phyloP scores from a whole-genome alignment of 2,329 filamentous ascomycete genomes.

The Periglandula ipomoeae region DNA sequence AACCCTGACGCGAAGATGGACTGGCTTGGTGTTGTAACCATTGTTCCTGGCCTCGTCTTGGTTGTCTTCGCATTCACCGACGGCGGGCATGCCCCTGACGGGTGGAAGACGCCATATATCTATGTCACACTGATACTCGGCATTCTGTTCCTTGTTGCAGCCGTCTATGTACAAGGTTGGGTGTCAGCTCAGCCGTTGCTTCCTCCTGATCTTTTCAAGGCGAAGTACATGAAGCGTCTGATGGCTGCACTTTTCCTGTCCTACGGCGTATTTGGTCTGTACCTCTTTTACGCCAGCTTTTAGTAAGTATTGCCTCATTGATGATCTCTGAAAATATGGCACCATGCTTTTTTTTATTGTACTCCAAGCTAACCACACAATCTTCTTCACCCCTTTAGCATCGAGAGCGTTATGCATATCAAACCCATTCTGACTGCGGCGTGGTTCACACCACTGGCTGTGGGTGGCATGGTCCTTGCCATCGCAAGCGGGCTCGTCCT shows the following conservation, averaged over 20 bases:
- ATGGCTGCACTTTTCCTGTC: slow-evolving; percentile 52
- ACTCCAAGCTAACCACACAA: background rate
- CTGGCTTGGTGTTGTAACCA: slow-evolving; percentile 52
- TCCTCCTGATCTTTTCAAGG: slow-evolving; percentile 58
- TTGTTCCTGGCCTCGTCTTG: slow-evolving; percentile 56
- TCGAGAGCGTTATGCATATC: slow-evolving; percentile 50
- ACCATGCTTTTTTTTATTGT: background rate
- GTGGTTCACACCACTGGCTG: slow-evolving; percentile 59
- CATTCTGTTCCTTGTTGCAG: slow-evolving; percentile 44
- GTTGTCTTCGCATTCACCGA: slow-evolving; percentile 70
- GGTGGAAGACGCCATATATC: slow-evolving; percentile 69
- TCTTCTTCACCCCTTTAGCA: slow-evolving; percentile 27
- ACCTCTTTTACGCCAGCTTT: slow-evolving; percentile 59
- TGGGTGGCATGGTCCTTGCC: slow-evolving; percentile 59
- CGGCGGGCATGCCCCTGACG: slow-evolving; percentile 55
- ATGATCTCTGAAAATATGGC: background rate
- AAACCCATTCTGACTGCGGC: slow-evolving; percentile 54
- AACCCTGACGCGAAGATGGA: slow-evolving; percentile 46
- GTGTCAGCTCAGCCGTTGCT: slow-evolving; percentile 59
- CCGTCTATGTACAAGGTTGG: slow-evolving; percentile 66
- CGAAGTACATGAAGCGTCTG: slow-evolving; percentile 60
- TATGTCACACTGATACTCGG: slow-evolving; percentile 56
- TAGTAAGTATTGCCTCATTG: slow-evolving; percentile 39
- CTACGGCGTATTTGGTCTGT: slow-evolving; percentile 62
- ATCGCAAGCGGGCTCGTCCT: slow-evolving; percentile 56